Evolutionary conservation across 306 rosid species (phyloP).

Genomic region (Prinsepia uniflora): DNA sequence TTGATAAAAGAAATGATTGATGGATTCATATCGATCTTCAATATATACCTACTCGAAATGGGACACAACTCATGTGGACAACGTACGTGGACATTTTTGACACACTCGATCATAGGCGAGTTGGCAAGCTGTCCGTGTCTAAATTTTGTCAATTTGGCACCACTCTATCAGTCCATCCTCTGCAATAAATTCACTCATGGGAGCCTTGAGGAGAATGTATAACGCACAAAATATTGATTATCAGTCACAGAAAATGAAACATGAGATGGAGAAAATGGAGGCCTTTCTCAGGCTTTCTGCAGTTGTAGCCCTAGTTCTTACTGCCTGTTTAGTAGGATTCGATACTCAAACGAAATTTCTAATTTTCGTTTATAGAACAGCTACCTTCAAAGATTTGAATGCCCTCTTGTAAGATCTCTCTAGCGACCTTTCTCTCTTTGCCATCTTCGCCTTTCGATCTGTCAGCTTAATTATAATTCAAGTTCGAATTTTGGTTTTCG

Average conservation of each 20-base stretch:
- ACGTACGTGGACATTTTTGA: conserved; percentile 1
- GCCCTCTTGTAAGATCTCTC: conserved; percentile 48
- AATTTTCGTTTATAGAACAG: conserved; percentile 31
- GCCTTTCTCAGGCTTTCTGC: conserved; percentile 44
- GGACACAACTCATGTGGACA: background rate
- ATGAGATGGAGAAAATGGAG: conserved; percentile 30
- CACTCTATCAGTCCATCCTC: background rate
- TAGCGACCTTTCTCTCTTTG: conserved; percentile 1
- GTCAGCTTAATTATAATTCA: background rate
- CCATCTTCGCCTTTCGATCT: background rate
- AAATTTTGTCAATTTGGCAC: background rate
- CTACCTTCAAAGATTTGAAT: conserved; percentile 49
- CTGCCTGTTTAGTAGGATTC: conserved; percentile 53
- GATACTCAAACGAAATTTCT: conserved; percentile 52
- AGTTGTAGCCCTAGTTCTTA: conserved; percentile 29
- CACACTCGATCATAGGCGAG: too few species aligned
- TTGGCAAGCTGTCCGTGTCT: too few species aligned
- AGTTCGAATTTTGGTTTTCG: background rate
- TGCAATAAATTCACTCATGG: conserved; percentile 1
- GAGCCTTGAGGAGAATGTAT: background rate
- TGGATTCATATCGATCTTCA: too few species aligned
- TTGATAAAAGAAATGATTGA: too few species aligned
- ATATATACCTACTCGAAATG: background rate
- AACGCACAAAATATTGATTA: background rate
- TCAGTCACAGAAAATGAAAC: conserved; percentile 26